phyloP scores from a whole-genome alignment of 768 basidiomycete genomes.

The Lactarius trivialis region DNA sequence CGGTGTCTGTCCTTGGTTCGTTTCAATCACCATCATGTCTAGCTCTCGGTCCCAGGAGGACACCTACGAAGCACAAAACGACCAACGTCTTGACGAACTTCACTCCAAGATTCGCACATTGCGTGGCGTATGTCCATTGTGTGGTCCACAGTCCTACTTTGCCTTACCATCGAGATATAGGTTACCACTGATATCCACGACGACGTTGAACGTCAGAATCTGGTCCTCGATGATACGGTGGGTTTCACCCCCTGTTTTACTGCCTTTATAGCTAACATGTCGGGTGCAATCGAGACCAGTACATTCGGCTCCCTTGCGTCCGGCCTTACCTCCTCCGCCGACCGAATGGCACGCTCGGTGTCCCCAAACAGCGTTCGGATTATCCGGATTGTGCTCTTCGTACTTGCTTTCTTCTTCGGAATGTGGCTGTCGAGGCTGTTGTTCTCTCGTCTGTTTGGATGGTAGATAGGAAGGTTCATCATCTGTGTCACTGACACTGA shows the following conservation, averaged over 20 bases:
- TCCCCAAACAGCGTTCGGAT: conserved; percentile 26
- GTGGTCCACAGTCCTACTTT: not conserved
- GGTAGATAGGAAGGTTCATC: not conserved
- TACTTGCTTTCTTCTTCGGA: conserved; percentile 27
- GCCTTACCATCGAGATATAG: conserved; percentile 32
- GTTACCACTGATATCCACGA: conserved; percentile 84
- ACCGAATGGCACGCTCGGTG: conserved; percentile 30
- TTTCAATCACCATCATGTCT: conserved; percentile 18
- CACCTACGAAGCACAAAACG: conserved; percentile 80
- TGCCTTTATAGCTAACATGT: not conserved
- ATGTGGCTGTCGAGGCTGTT: conserved; percentile 30
- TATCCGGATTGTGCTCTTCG: conserved; percentile 23
- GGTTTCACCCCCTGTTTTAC: conserved; percentile 24
- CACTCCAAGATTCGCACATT: conserved; percentile 80
- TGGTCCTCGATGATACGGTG: conserved; percentile 71
- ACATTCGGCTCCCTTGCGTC: conserved; percentile 30
- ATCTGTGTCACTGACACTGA: not conserved
- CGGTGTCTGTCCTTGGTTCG: not conserved
- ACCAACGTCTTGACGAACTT: conserved; percentile 74
- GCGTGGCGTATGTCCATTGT: conserved; percentile 53
- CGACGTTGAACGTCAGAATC: conserved; percentile 79
- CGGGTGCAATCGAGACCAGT: conserved; percentile 25
- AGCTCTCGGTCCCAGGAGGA: conserved; percentile 41
- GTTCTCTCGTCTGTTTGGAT: conserved; percentile 19
- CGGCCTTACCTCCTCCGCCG: conserved; percentile 30